phyloP scores from a whole-genome alignment of 257 asterid species.

The Scutellaria minor region DNA sequence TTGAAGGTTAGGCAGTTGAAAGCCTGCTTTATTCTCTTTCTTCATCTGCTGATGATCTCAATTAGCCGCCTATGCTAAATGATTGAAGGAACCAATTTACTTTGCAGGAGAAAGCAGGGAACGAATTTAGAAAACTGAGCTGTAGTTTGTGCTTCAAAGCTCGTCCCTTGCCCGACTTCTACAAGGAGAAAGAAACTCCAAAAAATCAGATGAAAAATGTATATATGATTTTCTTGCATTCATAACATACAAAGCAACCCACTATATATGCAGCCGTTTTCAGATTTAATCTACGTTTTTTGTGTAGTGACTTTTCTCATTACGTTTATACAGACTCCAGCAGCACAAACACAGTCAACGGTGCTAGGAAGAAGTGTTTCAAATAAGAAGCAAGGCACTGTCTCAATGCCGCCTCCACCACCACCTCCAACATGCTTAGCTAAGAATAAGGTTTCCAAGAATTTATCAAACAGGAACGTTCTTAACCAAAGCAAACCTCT shows the following conservation, averaged over 20 bases:
- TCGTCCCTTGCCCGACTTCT: slow-evolving; percentile 72
- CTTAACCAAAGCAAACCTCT: slow-evolving; percentile 32
- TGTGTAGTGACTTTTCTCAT: neutral
- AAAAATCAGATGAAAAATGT: slow-evolving; percentile 52
- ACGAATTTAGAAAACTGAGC: slow-evolving; percentile 62
- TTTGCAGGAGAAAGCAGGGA: slow-evolving; percentile 84
- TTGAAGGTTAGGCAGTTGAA: slow-evolving; percentile 50
- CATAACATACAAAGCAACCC: neutral
- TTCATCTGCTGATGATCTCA: neutral
- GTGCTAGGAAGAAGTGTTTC: slow-evolving; percentile 49
- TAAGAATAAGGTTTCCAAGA: slow-evolving; percentile 50
- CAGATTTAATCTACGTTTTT: neutral
- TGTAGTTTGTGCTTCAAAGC: slow-evolving; percentile 85
- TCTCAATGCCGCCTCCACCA: slow-evolving; percentile 59
- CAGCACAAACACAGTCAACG: slow-evolving; percentile 48
- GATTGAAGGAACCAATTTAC: slow-evolving; percentile 17
- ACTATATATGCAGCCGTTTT: too few relatives aligned
- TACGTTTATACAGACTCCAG: slow-evolving; percentile 45
- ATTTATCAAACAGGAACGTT: slow-evolving; percentile 40
- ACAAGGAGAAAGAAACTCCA: slow-evolving; percentile 62
- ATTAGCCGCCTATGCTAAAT: neutral
- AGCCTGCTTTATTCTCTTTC: neutral
- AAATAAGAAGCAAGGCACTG: slow-evolving; percentile 46
- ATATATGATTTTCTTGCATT: slow-evolving; percentile 20
- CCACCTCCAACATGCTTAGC: slow-evolving; percentile 47